These are phyloP conservation scores for Diaporthe citri DNA, from an alignment of 2,329 filamentous ascomycete genomes.

Conservation along the genomic window DNA sequence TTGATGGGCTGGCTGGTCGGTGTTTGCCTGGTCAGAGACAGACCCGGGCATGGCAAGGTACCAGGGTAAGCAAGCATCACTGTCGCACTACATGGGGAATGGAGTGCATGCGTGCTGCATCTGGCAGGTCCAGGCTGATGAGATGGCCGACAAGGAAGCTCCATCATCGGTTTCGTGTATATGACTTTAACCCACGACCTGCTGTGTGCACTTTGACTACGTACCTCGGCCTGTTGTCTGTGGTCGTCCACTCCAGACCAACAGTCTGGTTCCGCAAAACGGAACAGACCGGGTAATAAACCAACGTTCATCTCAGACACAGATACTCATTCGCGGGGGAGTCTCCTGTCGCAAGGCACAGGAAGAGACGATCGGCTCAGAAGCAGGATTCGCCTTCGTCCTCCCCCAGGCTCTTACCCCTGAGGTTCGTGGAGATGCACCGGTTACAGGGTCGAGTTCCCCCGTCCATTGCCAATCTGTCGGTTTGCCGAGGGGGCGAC, in stretches of 20 bases:
- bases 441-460: conserved; percentile 10
- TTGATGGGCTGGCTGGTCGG: conserved; percentile 12
- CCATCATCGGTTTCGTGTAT: conserved; percentile 21
- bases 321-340: not conserved
- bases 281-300: conserved; percentile 23
- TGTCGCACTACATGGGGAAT: conserved; percentile 33
- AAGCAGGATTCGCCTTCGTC: not conserved
- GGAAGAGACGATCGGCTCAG: conserved; percentile 11
- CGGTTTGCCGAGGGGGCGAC: conserved; percentile 6
- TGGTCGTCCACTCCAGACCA: not conserved
- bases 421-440: conserved; percentile 1
- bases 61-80: conserved; percentile 19
- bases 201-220: not conserved
- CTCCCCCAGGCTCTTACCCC: conserved; percentile 21
- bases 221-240: not conserved
- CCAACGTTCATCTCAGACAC: conserved; percentile 1
- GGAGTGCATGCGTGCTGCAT: conserved; percentile 34
- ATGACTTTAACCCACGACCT: not conserved
- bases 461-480: conserved; percentile 23
- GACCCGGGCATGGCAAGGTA: not conserved
- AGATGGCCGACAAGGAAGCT: conserved; percentile 12
- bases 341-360: not conserved
- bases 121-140: conserved; percentile 34
- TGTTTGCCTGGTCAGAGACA: conserved; percentile 13
- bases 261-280: conserved; percentile 4